phyloP scores from a whole-genome alignment of 1,284 basidiomycete species.

The Mycena citricolor region DNA sequence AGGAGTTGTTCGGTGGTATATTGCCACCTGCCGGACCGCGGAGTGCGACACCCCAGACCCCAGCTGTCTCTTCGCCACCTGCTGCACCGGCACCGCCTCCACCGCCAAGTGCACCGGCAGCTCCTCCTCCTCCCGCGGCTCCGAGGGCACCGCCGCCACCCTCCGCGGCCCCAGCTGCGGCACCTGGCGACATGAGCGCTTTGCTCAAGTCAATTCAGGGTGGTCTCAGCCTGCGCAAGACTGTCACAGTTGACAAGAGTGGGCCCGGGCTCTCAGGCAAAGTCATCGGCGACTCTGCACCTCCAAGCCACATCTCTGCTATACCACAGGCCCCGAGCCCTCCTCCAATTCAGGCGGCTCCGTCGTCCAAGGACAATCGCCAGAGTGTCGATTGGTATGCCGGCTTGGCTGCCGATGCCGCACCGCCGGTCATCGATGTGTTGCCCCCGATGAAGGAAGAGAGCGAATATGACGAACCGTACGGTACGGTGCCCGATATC shows the following conservation, averaged over 20 bases:
- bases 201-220: conserved; percentile 83
- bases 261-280: conserved; percentile 67
- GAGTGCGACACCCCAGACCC: conserved; percentile 30
- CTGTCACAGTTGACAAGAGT: conserved; percentile 85
- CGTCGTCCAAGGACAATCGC: conserved; percentile 46
- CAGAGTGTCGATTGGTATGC: conserved; percentile 93
- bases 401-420: conserved; percentile 78
- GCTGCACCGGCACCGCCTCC: conserved; percentile 33
- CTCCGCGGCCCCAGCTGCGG: conserved; percentile 38
- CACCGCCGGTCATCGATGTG: conserved; percentile 37
- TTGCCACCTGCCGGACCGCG: conserved; percentile 42
- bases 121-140: conserved; percentile 34
- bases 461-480: conserved; percentile 48
- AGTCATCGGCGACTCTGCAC: conserved; percentile 75
- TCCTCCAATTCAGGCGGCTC: conserved; percentile 27
- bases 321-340: conserved; percentile 47
- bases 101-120: conserved; percentile 24
- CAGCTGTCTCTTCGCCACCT: conserved; percentile 35
- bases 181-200: conserved; percentile 60
- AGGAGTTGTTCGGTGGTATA: conserved; percentile 74
- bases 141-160: conserved; percentile 32
- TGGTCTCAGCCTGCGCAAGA: conserved; percentile 74
- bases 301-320: conserved; percentile 70
- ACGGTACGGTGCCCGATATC: conserved; percentile 48
- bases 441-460: conserved; percentile 58